Percentiles rank a stretch among this genome's conserved stretches.
phyloP scores from a whole-genome alignment of 2,329 filamentous ascomycete species.

The Dactylellina leptospora region DNA sequence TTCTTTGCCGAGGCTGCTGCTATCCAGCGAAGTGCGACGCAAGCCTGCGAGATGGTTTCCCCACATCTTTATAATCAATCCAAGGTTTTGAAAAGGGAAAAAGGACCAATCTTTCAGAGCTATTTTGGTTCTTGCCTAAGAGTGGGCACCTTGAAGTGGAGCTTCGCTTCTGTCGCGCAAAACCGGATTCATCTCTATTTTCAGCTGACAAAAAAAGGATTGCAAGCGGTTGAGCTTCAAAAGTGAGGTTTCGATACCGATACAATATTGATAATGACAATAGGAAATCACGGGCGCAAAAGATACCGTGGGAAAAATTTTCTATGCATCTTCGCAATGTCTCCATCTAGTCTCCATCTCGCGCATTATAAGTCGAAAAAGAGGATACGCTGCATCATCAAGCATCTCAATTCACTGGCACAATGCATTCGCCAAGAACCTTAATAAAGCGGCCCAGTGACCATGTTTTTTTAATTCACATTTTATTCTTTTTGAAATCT shows the following conservation, averaged over 20 bases:
- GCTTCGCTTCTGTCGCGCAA: neutral
- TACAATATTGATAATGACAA: neutral
- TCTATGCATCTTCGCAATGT: too few relatives aligned
- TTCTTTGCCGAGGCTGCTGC: neutral
- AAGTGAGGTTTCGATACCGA: neutral
- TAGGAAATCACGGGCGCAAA: conserved; percentile 5
- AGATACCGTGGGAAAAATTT: too few relatives aligned
- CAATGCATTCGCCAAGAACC: neutral
- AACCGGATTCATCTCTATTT: neutral
- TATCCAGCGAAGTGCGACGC: neutral
- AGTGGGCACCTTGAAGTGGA: neutral
- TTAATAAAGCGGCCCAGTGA: neutral
- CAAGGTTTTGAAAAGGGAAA: neutral
- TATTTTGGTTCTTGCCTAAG: neutral
- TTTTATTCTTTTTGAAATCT: neutral
- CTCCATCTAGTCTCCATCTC: neutral
- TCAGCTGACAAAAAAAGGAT: neutral
- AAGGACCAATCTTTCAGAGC: neutral
- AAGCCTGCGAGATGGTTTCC: neutral
- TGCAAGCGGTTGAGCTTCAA: neutral
- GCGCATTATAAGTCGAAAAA: neutral
- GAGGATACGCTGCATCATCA: neutral
- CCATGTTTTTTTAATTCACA: neutral
- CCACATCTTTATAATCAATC: neutral
- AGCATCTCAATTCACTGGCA: neutral